Conservation (phyloP, 495 filamentous ascomycete species). For the Polyplosphaeria fusca region DNA sequence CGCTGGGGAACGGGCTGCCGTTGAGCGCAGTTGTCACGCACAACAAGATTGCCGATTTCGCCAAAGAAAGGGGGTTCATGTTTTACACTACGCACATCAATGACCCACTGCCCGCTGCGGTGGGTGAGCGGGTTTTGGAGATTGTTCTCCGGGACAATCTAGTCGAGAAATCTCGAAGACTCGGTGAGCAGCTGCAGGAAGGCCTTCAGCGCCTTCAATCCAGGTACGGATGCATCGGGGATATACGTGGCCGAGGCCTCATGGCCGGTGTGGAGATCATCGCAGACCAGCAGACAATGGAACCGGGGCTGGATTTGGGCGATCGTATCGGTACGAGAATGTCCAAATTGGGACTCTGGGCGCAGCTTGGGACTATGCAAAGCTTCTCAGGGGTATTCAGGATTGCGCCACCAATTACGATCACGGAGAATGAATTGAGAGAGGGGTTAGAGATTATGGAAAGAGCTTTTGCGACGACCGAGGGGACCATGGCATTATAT, state of each 20-base stretch:
- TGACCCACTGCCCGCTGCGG: conserved; percentile 54
- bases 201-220: conserved; percentile 45
- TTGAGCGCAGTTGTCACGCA: conserved; percentile 51
- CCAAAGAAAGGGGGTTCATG: conserved; percentile 39
- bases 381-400: conserved; percentile 56
- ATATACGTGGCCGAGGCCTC: conserved; percentile 54
- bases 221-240: conserved; percentile 55
- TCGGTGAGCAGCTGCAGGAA: conserved; percentile 45
- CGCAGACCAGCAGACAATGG: conserved; percentile 44
- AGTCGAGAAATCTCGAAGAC: conserved; percentile 41
- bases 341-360: conserved; percentile 51
- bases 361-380: conserved; percentile 50
- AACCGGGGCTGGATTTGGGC: conserved; percentile 47
- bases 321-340: conserved; percentile 46
- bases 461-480: conserved; percentile 41
- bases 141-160: conserved; percentile 53
- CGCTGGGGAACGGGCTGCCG: conserved; percentile 54
- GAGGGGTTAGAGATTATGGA: conserved; percentile 50
- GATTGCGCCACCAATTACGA: conserved; percentile 57
- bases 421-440: conserved; percentile 50
- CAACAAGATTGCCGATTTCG: conserved; percentile 46
- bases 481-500: conserved; percentile 31
- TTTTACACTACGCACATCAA: conserved; percentile 52
- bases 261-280: conserved; percentile 56
- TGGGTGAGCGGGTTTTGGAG: conserved; percentile 56